Percentiles rank a stretch among this genome's conserved stretches.
phyloP scores from a whole-genome alignment of 441 rosid species.

The Adansonia gregorii region DNA sequence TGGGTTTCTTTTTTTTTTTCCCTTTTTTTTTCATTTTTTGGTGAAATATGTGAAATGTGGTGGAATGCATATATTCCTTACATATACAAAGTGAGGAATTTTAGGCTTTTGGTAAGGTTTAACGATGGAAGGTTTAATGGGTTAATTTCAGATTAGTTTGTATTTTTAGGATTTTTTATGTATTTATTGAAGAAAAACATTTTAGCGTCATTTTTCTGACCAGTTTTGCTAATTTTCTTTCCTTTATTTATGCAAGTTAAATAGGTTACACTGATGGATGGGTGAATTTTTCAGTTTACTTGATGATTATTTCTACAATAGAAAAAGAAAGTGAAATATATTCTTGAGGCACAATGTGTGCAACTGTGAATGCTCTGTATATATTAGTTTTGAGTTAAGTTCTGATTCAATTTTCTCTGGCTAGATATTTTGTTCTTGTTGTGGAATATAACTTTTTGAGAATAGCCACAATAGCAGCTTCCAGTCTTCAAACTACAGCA shows the following conservation, averaged over 20 bases:
- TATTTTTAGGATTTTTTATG: not conserved
- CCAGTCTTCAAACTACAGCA: slow-evolving; percentile 61
- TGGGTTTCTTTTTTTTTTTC: not conserved
- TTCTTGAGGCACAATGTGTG: not conserved
- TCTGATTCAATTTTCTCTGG: slow-evolving; percentile 4
- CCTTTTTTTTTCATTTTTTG: not conserved
- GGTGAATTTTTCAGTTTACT: not conserved
- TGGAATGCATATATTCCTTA: not conserved
- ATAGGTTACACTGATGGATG: not conserved
- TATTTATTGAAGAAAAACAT: not conserved
- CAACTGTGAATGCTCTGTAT: slow-evolving; percentile 10
- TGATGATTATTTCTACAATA: slow-evolving; percentile 1
- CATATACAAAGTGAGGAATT: not conserved
- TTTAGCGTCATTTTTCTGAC: not conserved
- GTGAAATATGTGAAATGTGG: not conserved
- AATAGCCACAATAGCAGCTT: slow-evolving; percentile 67
- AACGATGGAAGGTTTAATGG: slow-evolving; percentile 10
- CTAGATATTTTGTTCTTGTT: slow-evolving; percentile 32
- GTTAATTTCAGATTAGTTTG: not conserved
- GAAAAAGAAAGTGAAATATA: not conserved
- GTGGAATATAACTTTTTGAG: slow-evolving; percentile 30
- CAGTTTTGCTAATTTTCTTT: not conserved
- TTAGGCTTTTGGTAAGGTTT: not conserved
- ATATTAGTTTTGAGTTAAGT: not conserved
- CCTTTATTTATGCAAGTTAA: not conserved